Conservation (phyloP, 179 eudicot genomes). For the Pouteria campechiana region DNA sequence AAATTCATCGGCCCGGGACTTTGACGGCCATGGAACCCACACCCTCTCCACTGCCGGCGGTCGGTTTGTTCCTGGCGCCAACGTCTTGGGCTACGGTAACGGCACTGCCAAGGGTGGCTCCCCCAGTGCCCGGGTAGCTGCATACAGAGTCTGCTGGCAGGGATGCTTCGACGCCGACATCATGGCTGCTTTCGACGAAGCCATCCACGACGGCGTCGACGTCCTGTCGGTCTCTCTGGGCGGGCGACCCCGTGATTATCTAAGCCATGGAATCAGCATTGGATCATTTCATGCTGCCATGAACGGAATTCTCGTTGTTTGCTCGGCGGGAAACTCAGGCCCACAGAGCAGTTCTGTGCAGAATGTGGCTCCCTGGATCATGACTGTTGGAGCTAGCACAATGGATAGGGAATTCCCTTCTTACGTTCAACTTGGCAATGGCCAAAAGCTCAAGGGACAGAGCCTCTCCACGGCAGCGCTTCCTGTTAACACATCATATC, state of each 20-base stretch:
- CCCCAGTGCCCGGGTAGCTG: slow-evolving; percentile 74
- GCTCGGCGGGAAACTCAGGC: slow-evolving; percentile 88
- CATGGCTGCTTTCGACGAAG: slow-evolving; percentile 73
- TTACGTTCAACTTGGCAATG: slow-evolving; percentile 45
- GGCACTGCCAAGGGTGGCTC: slow-evolving; percentile 90
- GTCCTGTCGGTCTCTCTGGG: slow-evolving; percentile 84
- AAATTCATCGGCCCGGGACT: not conserved
- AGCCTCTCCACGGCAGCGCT: slow-evolving; percentile 54
- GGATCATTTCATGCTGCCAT: slow-evolving; percentile 76
- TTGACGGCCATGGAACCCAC: slow-evolving; percentile 4
- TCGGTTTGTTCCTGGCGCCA: slow-evolving; percentile 42
- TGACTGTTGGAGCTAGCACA: slow-evolving; percentile 89
- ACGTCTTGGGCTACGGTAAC: slow-evolving; percentile 59
- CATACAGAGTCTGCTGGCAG: slow-evolving; percentile 75
- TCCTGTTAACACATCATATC: slow-evolving; percentile 28
- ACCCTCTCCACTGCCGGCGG: slow-evolving; percentile 22
- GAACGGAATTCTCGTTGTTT: slow-evolving; percentile 51
- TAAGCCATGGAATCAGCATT: slow-evolving; percentile 59
- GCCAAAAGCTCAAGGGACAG: slow-evolving; percentile 43
- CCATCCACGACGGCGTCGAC: slow-evolving; percentile 75
- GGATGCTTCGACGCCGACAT: slow-evolving; percentile 86
- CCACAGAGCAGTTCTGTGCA: slow-evolving; percentile 45
- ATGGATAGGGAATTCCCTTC: slow-evolving; percentile 71
- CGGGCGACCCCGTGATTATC: slow-evolving; percentile 31
- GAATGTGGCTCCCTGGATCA: slow-evolving; percentile 67